Evolutionary conservation across 164 flowering plant genomes (phyloP).

Genomic region (Malania oleifera): DNA sequence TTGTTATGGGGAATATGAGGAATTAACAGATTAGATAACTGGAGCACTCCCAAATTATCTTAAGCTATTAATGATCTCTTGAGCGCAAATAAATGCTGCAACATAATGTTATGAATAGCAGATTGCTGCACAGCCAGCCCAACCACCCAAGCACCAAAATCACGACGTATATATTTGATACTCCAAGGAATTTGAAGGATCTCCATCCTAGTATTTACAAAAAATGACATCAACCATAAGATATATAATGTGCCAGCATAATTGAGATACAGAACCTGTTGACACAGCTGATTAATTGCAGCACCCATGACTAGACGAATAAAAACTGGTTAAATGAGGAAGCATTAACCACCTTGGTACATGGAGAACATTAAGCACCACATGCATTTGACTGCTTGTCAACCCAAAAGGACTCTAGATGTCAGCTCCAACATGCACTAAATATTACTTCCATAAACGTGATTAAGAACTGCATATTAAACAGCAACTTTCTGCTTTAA

Average conservation of each 20-base stretch:
- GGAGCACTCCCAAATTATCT: no score
- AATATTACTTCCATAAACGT: no score
- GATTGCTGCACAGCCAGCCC: slow-evolving; percentile 3
- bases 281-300: no score
- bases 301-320: slow-evolving; percentile 1
- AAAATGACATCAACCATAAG: neutral
- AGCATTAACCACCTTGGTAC: slow-evolving; percentile 2
- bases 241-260: neutral
- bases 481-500: no score
- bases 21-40: no score
- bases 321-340: neutral
- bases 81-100: neutral
- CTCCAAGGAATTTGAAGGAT: slow-evolving; percentile 2
- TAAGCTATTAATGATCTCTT: neutral
- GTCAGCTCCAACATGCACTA: no score
- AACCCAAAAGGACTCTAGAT: no score
- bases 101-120: no score
- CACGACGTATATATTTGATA: neutral
- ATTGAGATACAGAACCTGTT: slow-evolving; percentile 10
- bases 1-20: no score
- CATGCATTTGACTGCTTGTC: neutral
- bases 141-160: neutral
- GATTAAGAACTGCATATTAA: no score
- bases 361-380: neutral
- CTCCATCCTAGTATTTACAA: slow-evolving; percentile 4